phyloP scores from a whole-genome alignment of 192 early-diverging fungal genomes.

The Spizellomyces punctatus region DNA sequence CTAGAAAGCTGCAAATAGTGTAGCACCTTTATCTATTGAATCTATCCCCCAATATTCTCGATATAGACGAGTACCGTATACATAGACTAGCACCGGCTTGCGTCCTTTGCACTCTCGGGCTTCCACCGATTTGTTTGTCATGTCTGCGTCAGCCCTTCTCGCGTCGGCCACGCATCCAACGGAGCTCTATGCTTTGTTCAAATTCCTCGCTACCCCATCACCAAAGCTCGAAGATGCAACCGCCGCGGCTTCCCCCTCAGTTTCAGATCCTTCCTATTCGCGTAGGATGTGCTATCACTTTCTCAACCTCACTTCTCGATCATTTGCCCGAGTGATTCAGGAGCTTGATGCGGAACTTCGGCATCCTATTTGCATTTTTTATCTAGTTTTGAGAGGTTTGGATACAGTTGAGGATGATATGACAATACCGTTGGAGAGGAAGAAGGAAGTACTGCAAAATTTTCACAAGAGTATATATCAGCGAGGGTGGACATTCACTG shows the following conservation, averaged over 20 bases:
- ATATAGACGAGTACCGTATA: no score
- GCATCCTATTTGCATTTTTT: constrained; percentile 88
- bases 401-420: constrained; percentile 99
- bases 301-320: constrained; percentile 92
- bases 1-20: no score
- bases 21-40: no score
- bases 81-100: no score
- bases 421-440: constrained; percentile 78
- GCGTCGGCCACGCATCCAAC: constrained; percentile 66
- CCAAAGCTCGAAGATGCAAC: neutral
- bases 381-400: constrained; percentile 91
- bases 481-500: constrained; percentile 58
- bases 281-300: constrained; percentile 79
- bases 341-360: constrained; percentile 50
- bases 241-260: constrained; percentile 24
- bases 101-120: no score
- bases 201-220: constrained; percentile 27
- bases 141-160: constrained; percentile 29
- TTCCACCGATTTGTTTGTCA: neutral
- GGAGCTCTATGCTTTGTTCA: constrained; percentile 81
- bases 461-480: constrained; percentile 84
- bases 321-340: constrained; percentile 94
- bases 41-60: no score
- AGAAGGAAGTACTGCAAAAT: constrained; percentile 71
- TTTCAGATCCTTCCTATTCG: constrained; percentile 56